Base-by-base conservation (phyloP, 164 flowering plant genomes). In the Vitis rotundifolia region DNA sequence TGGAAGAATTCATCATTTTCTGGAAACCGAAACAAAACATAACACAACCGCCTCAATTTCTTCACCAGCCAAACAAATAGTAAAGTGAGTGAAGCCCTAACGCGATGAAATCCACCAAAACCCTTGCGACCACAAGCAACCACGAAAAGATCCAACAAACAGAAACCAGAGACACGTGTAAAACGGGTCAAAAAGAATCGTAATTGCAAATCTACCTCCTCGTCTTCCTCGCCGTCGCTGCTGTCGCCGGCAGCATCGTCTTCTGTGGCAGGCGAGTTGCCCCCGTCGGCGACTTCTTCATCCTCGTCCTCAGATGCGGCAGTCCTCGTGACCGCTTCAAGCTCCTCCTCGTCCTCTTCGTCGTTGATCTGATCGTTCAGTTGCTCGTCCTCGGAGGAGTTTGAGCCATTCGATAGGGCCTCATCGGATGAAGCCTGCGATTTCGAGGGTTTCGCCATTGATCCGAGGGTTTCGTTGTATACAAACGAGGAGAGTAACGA, bases 301-400 rank as follows among this genome's bases (percentile, higher is more conserved):
- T 37, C 44, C 44, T 88, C 91, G 0, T 84, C 94, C n/a, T 83
- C 93, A 16, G 85, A 80, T 18, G 28, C 81, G 22, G 80, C 84
- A 18, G 92, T 62, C 73, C 90, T 85, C 44, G 89, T 93, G 4
- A 92, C 97, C 12, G 97, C 97, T 68, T 89, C 91, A 31, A 90
- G 85, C 80, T 92, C 95, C 75, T 92, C 95, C 63, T 92, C 95
- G 77, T 92, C 97, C 14, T 81, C 97, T 57, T 86, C 87, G 15
- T 81, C 87, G 58, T 75, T 75, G 62, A 81, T 67, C 77, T 80
- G 87, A 28, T 80, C 90, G 68, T 83, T 81, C 73, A 82, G 48
- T 47, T 65, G 87, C 73, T 91, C 97, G 28, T 89, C 93, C 53
- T 84, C 89, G 22, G 91, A 84, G 8, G 85, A 85, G 63, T 61